Evolutionary conservation across 2,329 filamentous ascomycete genomes (phyloP).

Genomic region (Geosmithia morbida): DNA sequence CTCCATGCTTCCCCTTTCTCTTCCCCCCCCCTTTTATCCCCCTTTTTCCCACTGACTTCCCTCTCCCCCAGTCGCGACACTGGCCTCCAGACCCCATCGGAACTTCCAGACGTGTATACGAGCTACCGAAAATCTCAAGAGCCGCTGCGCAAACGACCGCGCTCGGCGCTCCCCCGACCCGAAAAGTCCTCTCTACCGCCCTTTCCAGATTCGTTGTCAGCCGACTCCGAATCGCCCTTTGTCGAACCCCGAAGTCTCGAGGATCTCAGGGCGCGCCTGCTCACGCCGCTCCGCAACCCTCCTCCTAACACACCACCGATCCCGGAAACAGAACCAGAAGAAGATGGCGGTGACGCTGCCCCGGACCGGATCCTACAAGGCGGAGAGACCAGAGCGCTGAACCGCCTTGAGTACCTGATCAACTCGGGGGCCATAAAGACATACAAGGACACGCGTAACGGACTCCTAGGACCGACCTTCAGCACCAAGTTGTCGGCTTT

Average conservation of each 20-base stretch:
- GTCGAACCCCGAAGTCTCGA: constrained; percentile 40
- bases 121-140: constrained; percentile 60
- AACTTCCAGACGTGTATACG: constrained; percentile 64
- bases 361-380: constrained; percentile 55
- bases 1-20: not conserved
- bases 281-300: constrained; percentile 38
- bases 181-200: constrained; percentile 36
- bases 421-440: constrained; percentile 41
- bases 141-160: constrained; percentile 51
- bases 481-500: constrained; percentile 66
- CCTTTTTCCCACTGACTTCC: not conserved
- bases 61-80: constrained; percentile 43
- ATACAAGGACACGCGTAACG: constrained; percentile 61
- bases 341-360: constrained; percentile 17
- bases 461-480: constrained; percentile 54
- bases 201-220: constrained; percentile 27
- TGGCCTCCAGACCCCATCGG: constrained; percentile 36
- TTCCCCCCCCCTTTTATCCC: too few relatives aligned
- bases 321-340: constrained; percentile 17
- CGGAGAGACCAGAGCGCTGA: constrained; percentile 45
- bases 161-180: constrained; percentile 39
- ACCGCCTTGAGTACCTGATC: constrained; percentile 47
- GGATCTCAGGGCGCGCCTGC: constrained; percentile 35
- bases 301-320: constrained; percentile 35
- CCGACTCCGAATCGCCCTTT: constrained; percentile 51